Conservation (phyloP, 2,329 filamentous ascomycete species). For the Diaporthe citrichinensis region DNA sequence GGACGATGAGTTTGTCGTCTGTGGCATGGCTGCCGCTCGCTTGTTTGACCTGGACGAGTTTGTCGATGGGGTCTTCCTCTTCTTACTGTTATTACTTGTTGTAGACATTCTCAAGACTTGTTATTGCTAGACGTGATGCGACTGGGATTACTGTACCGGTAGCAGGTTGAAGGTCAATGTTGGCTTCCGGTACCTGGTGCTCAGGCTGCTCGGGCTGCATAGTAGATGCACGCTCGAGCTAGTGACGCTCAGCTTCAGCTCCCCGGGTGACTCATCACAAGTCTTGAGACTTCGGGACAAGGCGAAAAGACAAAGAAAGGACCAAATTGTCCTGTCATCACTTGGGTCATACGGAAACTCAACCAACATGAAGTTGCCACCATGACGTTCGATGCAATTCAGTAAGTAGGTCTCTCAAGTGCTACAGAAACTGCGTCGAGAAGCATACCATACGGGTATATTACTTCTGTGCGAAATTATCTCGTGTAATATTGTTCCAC, state of each 20-base stretch:
- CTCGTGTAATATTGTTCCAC: too few species aligned
- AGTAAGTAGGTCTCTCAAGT: background rate
- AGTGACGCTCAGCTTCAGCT: background rate
- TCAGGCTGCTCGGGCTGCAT: background rate
- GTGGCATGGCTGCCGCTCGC: background rate
- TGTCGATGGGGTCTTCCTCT: background rate
- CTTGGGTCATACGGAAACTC: background rate
- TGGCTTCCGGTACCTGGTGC: background rate
- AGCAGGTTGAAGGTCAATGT: background rate
- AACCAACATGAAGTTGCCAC: background rate
- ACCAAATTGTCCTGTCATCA: background rate
- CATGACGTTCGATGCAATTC: background rate
- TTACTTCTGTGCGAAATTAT: background rate
- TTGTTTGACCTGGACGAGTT: background rate
- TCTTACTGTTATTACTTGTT: background rate
- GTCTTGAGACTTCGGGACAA: background rate
- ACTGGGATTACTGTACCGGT: background rate
- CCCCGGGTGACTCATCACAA: constrained; percentile 11
- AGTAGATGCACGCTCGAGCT: background rate
- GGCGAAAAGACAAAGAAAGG: background rate
- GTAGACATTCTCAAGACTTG: background rate
- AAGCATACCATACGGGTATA: background rate
- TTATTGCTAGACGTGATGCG: background rate
- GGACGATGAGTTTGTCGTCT: background rate
- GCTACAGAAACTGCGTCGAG: background rate